phyloP scores from a whole-genome alignment of 768 basidiomycete species.

The Collybiopsis luxurians region DNA sequence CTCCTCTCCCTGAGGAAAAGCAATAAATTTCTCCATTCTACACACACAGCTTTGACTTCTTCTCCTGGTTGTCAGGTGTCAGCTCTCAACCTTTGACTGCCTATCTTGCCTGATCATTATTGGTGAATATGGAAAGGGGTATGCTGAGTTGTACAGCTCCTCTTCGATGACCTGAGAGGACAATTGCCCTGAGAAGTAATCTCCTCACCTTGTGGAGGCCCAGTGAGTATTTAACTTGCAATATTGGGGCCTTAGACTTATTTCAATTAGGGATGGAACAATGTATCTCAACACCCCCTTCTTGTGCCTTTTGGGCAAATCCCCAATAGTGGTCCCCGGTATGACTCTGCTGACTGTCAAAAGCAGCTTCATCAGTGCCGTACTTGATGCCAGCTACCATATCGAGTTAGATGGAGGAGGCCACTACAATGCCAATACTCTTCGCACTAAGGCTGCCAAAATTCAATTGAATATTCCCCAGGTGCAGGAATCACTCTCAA shows the following conservation, averaged over 20 bases:
- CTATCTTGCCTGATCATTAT: conserved; percentile 90
- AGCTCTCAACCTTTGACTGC: conserved; percentile 69
- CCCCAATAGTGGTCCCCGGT: conserved; percentile 98
- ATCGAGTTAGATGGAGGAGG: conserved; percentile 97
- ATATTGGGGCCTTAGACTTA: conserved; percentile 8
- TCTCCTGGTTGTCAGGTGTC: conserved; percentile 79
- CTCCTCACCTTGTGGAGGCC: conserved; percentile 83
- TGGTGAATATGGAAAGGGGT: conserved; percentile 91
- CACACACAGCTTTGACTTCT: conserved; percentile 74
- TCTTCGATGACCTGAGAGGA: conserved; percentile 69
- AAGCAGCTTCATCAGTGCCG: conserved; percentile 90
- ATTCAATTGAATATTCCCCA: conserved; percentile 82
- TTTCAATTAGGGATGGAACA: conserved; percentile 77
- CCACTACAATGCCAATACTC: conserved; percentile 88
- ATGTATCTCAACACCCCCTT: conserved; percentile 94
- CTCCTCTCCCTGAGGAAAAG: conserved; percentile 62
- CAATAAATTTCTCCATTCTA: conserved; percentile 56
- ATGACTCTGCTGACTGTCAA: conserved; percentile 99
- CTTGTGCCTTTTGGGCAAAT: conserved; percentile 92
- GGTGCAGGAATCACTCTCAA: conserved; percentile 95
- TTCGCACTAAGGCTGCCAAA: conserved; percentile 89
- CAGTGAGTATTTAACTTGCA: conserved; percentile 49
- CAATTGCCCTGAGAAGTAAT: conserved; percentile 90
- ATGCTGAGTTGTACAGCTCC: conserved; percentile 79
- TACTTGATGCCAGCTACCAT: conserved; percentile 92